Conservation (phyloP, 1,139 yeast species). For the Saccharomyces hybrid region DNA sequence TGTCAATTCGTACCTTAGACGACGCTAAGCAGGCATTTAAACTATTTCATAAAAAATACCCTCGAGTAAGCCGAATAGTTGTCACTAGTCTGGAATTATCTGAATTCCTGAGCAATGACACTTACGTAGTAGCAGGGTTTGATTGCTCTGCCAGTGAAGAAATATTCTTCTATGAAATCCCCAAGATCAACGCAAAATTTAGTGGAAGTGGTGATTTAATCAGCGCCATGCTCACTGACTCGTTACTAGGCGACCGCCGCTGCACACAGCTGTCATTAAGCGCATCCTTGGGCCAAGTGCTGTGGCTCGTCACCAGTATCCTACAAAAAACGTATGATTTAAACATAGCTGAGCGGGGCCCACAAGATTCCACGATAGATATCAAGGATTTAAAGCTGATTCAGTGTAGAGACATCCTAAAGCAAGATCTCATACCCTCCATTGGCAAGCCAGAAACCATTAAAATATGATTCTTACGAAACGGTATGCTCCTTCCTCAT, state of each 20-base stretch:
- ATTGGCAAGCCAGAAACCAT: background rate
- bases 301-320: conserved; percentile 32
- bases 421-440: background rate
- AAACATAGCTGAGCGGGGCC: conserved; percentile 8
- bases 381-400: conserved; percentile 33
- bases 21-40: conserved; percentile 42
- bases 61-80: conserved; percentile 53
- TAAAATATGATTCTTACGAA: background rate
- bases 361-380: conserved; percentile 4
- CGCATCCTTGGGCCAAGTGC: conserved; percentile 27
- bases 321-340: conserved; percentile 29
- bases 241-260: conserved; percentile 33
- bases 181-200: conserved; percentile 61
- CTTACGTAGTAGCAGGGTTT: conserved; percentile 50
- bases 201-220: conserved; percentile 93
- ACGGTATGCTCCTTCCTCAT: background rate
- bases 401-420: conserved; percentile 28
- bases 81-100: conserved; percentile 50
- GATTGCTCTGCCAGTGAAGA: conserved; percentile 11
- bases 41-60: conserved; percentile 42
- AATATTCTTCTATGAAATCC: conserved; percentile 41
- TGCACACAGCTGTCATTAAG: conserved; percentile 10
- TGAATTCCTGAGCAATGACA: conserved; percentile 16
- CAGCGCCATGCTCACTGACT: conserved; percentile 67
- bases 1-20: conserved; percentile 37